Evolutionary conservation across 768 basidiomycete genomes (phyloP).

Genomic region (Dentipellis fragilis): DNA sequence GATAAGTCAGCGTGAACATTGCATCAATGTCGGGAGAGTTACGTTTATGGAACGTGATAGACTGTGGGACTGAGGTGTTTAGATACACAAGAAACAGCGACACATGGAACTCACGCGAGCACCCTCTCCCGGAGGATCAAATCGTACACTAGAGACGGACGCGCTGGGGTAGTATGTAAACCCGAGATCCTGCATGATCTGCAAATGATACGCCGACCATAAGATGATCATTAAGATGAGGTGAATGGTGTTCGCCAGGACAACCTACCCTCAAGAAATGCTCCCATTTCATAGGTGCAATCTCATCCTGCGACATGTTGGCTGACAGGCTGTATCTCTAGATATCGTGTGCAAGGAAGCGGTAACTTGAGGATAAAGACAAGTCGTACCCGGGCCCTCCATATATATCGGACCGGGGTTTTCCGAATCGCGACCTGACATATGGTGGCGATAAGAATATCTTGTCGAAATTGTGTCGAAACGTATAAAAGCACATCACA

Average conservation of each 20-base stretch:
- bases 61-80: conserved; percentile 1
- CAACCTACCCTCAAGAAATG: conserved; percentile 22
- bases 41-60: conserved; percentile 24
- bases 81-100: neutral
- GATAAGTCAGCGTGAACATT: neutral
- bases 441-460: no score
- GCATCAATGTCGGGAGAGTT: neutral
- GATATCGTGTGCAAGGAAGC: no score
- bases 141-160: conserved; percentile 22
- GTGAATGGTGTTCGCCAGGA: no score
- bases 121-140: conserved; percentile 18
- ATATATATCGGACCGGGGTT: no score
- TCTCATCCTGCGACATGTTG: neutral
- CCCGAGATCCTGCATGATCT: conserved; percentile 22
- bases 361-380: no score
- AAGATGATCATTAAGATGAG: no score
- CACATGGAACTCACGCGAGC: conserved; percentile 3
- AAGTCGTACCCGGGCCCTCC: no score
- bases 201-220: neutral
- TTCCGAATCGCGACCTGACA: no score
- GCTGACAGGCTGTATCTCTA: no score
- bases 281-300: conserved; percentile 22
- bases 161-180: conserved; percentile 19
- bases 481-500: no score
- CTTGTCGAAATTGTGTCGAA: no score